These are phyloP conservation scores for Bremia lactucae DNA, from an alignment of 352 stramenopile species.

Conservation along the genomic window DNA sequence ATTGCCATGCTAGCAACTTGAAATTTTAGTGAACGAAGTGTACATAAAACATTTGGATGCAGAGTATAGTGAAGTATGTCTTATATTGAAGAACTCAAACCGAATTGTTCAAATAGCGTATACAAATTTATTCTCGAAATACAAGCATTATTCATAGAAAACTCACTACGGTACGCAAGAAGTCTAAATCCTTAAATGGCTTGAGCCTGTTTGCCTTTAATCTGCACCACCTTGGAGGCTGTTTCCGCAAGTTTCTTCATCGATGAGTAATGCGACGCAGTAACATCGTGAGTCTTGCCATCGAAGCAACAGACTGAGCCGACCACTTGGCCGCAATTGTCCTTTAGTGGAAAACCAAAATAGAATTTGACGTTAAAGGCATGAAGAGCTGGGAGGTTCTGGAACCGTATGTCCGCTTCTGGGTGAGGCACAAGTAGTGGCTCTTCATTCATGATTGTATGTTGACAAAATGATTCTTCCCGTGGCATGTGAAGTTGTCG, in stretches of 20 bases:
- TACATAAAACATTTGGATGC: too few relatives aligned
- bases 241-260: slow-evolving; percentile 41
- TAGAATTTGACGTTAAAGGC: slow-evolving; percentile 32
- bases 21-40: too few relatives aligned
- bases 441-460: slow-evolving; percentile 54
- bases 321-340: slow-evolving; percentile 35
- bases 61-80: too few relatives aligned
- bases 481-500: slow-evolving; percentile 34
- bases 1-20: too few relatives aligned
- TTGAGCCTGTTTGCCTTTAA: slow-evolving; percentile 22
- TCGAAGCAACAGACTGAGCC: slow-evolving; percentile 59
- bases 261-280: slow-evolving; percentile 42
- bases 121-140: too few relatives aligned
- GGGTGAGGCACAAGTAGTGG: slow-evolving; percentile 46
- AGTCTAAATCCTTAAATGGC: too few relatives aligned
- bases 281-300: slow-evolving; percentile 30
- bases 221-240: slow-evolving; percentile 30
- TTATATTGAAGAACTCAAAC: too few relatives aligned
- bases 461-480: slow-evolving; percentile 52
- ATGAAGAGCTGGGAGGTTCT: slow-evolving; percentile 22
- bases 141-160: too few relatives aligned
- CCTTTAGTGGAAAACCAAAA: slow-evolving; percentile 30
- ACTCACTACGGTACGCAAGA: too few relatives aligned
- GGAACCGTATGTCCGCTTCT: slow-evolving; percentile 61
- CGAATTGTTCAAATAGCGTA: too few relatives aligned